phyloP scores from a whole-genome alignment of 345 rosid species.

The Melastoma malabathricum region DNA sequence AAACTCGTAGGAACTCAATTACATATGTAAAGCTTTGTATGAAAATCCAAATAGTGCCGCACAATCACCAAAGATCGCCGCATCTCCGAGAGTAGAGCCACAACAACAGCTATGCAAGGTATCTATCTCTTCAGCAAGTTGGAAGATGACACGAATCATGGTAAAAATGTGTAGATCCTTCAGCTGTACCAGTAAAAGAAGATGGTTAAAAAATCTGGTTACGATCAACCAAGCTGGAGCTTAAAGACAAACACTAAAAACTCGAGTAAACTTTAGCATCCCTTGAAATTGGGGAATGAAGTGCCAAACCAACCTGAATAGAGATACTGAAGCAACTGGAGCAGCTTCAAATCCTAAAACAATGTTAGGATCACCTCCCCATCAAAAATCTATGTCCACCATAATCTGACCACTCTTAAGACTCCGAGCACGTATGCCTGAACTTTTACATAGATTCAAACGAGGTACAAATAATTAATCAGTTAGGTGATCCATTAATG shows the following conservation, averaged over 20 bases:
- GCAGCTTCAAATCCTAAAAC: conserved; percentile 85
- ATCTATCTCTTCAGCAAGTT: conserved; percentile 91
- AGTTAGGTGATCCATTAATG: too few species aligned
- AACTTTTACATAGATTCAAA: conserved; percentile 4
- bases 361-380: conserved; percentile 98
- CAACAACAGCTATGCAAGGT: conserved; percentile 94
- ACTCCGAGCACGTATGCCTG: conserved; percentile 94
- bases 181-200: conserved; percentile 34
- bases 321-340: conserved; percentile 89
- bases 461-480: not conserved
- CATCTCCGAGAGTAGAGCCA: conserved; percentile 94
- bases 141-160: conserved; percentile 81
- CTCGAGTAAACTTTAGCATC: too few species aligned
- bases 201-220: not conserved
- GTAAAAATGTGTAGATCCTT: conserved; percentile 96
- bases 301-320: conserved; percentile 67
- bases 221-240: too few species aligned
- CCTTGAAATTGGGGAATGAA: not conserved
- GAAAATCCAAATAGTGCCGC: too few species aligned
- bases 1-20: too few species aligned
- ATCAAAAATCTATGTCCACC: conserved; percentile 91
- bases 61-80: not conserved
- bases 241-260: too few species aligned
- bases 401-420: conserved; percentile 85
- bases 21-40: too few species aligned